Base-by-base conservation (phyloP, 1,284 basidiomycete species). In the Exobasidium cylindrosporum region DNA sequence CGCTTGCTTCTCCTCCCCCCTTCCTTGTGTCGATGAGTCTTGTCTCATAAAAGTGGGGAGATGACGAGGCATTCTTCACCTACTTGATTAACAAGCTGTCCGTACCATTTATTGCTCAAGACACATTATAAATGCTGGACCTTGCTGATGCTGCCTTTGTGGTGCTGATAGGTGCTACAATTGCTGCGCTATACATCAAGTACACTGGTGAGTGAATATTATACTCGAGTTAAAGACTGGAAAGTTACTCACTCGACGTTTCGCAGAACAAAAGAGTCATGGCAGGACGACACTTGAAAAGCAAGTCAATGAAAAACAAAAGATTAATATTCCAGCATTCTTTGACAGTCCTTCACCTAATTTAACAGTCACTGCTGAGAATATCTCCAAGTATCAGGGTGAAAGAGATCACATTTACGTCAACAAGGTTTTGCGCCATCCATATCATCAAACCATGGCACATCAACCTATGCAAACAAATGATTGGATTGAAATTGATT, bases 401-500 rank as follows among this genome's bases (percentile, higher is more conserved):
- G 50, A 61, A 13, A 45, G 70, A 21, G 67, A 72, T 53, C 69
- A 72, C 45, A 43, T 70, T 49, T 72, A 58, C 32, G 70, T 62
- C 6, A 71, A 71, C 69, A 70, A 70, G 45, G 60, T 57, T 17
- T 26, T 73, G 1, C 46, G 70, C 4, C 54, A 62, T 28, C 70
- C 70, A 2, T 73, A 73, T 62, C 62, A 65, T 32, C 70, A 73
- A 52, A 69, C 67, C 0, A 73, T 73, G 70, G 70, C 70, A 1
- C 82, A 83, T 57, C 82, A 82, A 64, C 81, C 81, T 0, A 82
- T 83, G 81, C 72, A 81, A 26, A 69, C 77, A 35, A 81, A 83
- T 54, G 66, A 83, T 63, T 83, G 82, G 82, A 83, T 83, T 28
- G 82, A 83, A 68, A 80, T 83, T 26, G 82, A 82, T 70, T 78